Percentiles rank a stretch among this genome's conserved stretches.
These are phyloP conservation scores for Capsaspora owczarzaki DNA, from an alignment of 78 protist genomes.

Conservation along the genomic window DNA sequence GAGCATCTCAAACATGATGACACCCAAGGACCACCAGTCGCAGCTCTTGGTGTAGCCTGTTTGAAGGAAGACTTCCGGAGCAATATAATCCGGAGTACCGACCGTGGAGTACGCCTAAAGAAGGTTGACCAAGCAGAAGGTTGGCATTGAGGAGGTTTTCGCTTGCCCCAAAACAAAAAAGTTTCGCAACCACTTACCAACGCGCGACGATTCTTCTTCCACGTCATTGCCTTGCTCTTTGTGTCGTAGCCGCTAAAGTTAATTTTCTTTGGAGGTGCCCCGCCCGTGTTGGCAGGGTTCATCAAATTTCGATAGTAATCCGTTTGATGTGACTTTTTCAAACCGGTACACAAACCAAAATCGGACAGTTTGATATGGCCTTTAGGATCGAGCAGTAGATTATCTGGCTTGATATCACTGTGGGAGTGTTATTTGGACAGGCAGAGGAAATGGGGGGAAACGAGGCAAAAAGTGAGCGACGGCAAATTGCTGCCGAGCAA, in stretches of 20 bases:
- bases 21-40: conserved; percentile 73
- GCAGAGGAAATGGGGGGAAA: background rate
- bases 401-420: conserved; percentile 67
- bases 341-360: conserved; percentile 33
- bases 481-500: background rate
- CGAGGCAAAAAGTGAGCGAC: background rate
- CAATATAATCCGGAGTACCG: conserved; percentile 82
- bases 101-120: conserved; percentile 32
- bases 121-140: background rate
- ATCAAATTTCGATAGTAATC: background rate
- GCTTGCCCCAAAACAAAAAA: background rate
- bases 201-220: conserved; percentile 35
- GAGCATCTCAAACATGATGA: conserved; percentile 73
- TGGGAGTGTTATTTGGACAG: conserved; percentile 10
- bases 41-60: conserved; percentile 23
- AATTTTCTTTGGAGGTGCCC: background rate
- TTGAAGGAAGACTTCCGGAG: conserved; percentile 67
- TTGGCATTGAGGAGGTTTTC: background rate
- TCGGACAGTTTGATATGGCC: conserved; percentile 52
- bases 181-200: background rate
- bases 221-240: conserved; percentile 25
- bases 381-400: background rate
- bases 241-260: conserved; percentile 1
- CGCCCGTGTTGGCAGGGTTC: background rate
- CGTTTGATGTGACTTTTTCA: conserved; percentile 16